Percentiles rank a stretch among this genome's conserved stretches.
phyloP scores from a whole-genome alignment of 805 yeast genomes.

The Metschnikowia aberdeeniae region DNA sequence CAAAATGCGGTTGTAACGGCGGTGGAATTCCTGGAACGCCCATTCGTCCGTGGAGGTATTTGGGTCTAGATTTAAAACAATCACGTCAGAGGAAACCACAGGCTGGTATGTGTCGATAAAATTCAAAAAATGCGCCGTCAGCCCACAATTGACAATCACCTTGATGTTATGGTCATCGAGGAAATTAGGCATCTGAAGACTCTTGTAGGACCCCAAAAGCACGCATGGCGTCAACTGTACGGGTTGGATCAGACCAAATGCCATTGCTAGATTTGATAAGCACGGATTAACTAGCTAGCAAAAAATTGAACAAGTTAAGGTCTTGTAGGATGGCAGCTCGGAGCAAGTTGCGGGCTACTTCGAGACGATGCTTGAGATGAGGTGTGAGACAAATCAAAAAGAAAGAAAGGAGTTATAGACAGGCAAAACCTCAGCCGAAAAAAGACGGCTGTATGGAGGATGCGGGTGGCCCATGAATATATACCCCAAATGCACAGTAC shows the following conservation, averaged over 20 bases:
- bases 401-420: not conserved
- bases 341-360: too few relatives aligned
- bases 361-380: not conserved
- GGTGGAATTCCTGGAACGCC: constrained; percentile 24
- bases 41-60: constrained; percentile 18
- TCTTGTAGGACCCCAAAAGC: constrained; percentile 10
- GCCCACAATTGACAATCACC: constrained; percentile 37
- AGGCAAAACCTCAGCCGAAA: not conserved
- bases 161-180: constrained; percentile 26
- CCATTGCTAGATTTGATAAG: not conserved
- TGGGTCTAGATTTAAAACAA: constrained; percentile 37
- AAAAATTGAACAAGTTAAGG: not conserved
- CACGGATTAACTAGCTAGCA: too few relatives aligned
- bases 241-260: constrained; percentile 2
- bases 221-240: constrained; percentile 15
- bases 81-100: constrained; percentile 33
- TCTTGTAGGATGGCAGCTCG: too few relatives aligned
- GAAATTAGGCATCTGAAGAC: constrained; percentile 11
- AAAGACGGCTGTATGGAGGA: not conserved
- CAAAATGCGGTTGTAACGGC: constrained; percentile 30
- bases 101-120: constrained; percentile 19
- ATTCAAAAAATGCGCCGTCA: constrained; percentile 29
- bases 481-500: constrained; percentile 2
- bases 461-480: constrained; percentile 3
- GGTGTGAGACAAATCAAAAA: not conserved